phyloP scores from a whole-genome alignment of 1,284 basidiomycete species.

The Leucoagaricus sp. region DNA sequence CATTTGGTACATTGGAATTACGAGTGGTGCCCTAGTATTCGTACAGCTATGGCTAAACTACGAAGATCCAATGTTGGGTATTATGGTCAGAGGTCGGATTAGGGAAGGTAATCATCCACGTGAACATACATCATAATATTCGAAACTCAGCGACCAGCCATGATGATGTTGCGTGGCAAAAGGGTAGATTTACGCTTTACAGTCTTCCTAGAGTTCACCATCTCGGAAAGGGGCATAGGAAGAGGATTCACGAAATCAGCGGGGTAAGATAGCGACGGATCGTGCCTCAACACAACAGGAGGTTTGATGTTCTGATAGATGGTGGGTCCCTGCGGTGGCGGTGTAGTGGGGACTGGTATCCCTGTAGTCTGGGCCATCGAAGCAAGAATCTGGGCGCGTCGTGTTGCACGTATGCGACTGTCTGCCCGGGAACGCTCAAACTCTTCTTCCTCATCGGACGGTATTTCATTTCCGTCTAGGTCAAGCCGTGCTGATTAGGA shows the following conservation, averaged over 20 bases:
- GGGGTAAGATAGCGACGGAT: slow-evolving; percentile 14
- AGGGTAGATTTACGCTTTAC: slow-evolving; percentile 21
- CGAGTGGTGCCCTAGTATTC: neutral
- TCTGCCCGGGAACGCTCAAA: slow-evolving; percentile 42
- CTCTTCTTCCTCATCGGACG: slow-evolving; percentile 51
- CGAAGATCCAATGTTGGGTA: neutral
- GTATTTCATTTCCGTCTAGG: slow-evolving; percentile 57
- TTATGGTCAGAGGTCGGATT: slow-evolving; percentile 5
- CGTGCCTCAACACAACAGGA: slow-evolving; percentile 14
- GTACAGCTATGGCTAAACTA: neutral
- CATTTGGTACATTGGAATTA: too few relatives aligned
- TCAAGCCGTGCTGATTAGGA: slow-evolving; percentile 50
- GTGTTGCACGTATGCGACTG: slow-evolving; percentile 33
- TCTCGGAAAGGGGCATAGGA: slow-evolving; percentile 52
- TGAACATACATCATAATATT: neutral
- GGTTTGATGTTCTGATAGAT: slow-evolving; percentile 9
- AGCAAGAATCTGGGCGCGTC: slow-evolving; percentile 17
- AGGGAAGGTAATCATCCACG: slow-evolving; percentile 4
- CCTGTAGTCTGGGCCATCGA: slow-evolving; percentile 5
- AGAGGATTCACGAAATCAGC: slow-evolving; percentile 34
- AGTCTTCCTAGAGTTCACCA: slow-evolving; percentile 32
- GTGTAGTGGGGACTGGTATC: neutral
- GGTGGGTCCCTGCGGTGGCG: slow-evolving; percentile 5
- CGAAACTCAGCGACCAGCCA: slow-evolving; percentile 33
- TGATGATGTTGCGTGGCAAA: slow-evolving; percentile 29